Evolutionary conservation across 208 protist genomes (phyloP).

Genomic region (Trypanosoma lewisi): DNA sequence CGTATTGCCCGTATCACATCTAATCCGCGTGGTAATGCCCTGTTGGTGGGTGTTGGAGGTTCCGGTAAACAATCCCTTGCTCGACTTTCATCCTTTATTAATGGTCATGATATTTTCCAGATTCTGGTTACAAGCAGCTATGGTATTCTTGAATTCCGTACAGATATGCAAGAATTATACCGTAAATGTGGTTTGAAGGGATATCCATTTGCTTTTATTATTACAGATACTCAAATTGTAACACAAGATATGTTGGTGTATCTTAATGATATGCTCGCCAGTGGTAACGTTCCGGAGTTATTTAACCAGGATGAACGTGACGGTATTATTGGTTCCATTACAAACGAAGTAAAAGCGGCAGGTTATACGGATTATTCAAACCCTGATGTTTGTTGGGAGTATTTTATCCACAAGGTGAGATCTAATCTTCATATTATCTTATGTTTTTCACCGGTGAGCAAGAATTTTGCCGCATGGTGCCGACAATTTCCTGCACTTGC

Average conservation of each 20-base stretch:
- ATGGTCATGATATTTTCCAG: slow-evolving; percentile 97
- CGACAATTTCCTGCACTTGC: slow-evolving; percentile 98
- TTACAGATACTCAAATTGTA: slow-evolving; percentile 98
- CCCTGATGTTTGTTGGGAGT: slow-evolving; percentile 93
- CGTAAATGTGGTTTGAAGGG: slow-evolving; percentile 94
- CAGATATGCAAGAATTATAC: slow-evolving; percentile 96
- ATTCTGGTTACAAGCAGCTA: slow-evolving; percentile 97
- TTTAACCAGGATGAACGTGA: slow-evolving; percentile 94
- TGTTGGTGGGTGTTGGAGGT: slow-evolving; percentile 95
- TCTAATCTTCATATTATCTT: slow-evolving; percentile 97
- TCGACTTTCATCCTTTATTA: slow-evolving; percentile 96
- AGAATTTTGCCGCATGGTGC: slow-evolving; percentile 96
- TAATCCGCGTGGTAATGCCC: slow-evolving; percentile 94
- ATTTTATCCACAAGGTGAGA: slow-evolving; percentile 96
- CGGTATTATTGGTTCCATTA: slow-evolving; percentile 85
- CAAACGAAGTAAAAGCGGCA: slow-evolving; percentile 91
- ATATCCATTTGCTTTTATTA: slow-evolving; percentile 94
- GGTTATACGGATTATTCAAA: slow-evolving; percentile 90
- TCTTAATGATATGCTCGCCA: slow-evolving; percentile 97
- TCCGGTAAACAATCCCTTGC: slow-evolving; percentile 94
- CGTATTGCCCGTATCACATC: slow-evolving; percentile 96
- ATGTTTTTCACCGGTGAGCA: slow-evolving; percentile 98
- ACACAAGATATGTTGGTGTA: slow-evolving; percentile 96
- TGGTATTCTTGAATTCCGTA: slow-evolving; percentile 95
- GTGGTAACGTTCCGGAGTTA: slow-evolving; percentile 96